These are phyloP conservation scores for Verbascum thapsus DNA, from an alignment of 257 asterid genomes.

Conservation along the genomic window DNA sequence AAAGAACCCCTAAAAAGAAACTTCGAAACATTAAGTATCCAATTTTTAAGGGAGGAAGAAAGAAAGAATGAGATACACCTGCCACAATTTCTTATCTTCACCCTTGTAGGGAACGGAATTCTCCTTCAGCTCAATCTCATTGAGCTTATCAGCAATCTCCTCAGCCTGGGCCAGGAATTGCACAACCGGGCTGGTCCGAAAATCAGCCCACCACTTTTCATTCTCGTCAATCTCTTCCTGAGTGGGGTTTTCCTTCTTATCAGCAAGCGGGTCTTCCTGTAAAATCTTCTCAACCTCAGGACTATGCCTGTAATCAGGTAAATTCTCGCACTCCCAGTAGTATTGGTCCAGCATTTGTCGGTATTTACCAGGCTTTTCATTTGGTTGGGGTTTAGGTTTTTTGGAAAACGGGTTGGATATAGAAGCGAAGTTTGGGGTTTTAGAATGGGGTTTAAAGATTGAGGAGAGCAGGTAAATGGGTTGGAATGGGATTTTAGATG, in stretches of 20 bases:
- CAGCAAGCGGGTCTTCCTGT: constrained; percentile 64
- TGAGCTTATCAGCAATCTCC: constrained; percentile 75
- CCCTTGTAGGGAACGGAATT: constrained; percentile 64
- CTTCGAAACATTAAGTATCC: background rate
- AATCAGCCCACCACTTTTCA: constrained; percentile 73
- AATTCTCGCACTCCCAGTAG: constrained; percentile 85
- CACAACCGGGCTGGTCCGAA: constrained; percentile 68
- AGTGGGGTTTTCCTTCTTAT: constrained; percentile 77
- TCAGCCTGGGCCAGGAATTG: constrained; percentile 78
- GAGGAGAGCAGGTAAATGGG: constrained; percentile 51
- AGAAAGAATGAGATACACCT: constrained; percentile 43
- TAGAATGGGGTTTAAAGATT: constrained; percentile 48
- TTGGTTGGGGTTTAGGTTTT: constrained; percentile 43
- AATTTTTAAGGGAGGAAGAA: background rate
- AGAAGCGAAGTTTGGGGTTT: constrained; percentile 68
- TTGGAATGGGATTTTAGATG: constrained; percentile 53
- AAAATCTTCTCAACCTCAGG: constrained; percentile 78
- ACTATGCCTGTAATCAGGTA: constrained; percentile 71
- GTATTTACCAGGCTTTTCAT: constrained; percentile 59
- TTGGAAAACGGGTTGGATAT: constrained; percentile 58
- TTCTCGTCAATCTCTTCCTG: constrained; percentile 82
- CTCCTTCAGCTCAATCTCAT: constrained; percentile 70
- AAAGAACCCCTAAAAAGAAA: background rate
- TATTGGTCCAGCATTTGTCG: constrained; percentile 69
- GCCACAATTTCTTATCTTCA: constrained; percentile 83